phyloP scores from a whole-genome alignment of 2,329 filamentous ascomycete genomes.

The Chrysoporthe cubensis region DNA sequence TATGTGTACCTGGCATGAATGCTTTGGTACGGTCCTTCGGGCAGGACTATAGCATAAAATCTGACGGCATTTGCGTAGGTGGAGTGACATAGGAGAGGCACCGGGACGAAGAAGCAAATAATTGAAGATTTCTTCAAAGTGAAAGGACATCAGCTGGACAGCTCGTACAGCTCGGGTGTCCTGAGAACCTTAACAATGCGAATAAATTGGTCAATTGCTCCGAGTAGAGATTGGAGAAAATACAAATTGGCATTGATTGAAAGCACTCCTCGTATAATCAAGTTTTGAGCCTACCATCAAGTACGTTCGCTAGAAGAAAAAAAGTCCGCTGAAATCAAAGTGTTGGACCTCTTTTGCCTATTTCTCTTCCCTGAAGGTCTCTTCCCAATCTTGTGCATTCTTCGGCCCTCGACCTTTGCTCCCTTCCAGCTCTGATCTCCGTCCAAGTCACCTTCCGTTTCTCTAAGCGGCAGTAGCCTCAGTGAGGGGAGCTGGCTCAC shows the following conservation, averaged over 20 bases:
- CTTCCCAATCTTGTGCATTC: neutral
- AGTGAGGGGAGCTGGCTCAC: slow-evolving; percentile 63
- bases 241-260: neutral
- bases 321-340: neutral
- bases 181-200: neutral
- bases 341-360: too few relatives aligned
- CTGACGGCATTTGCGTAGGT: slow-evolving; percentile 3
- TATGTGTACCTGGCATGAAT: too few relatives aligned
- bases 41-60: slow-evolving; percentile 8
- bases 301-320: neutral
- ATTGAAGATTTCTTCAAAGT: neutral
- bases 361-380: neutral
- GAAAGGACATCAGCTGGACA: neutral
- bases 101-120: too few relatives aligned
- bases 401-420: neutral
- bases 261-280: neutral
- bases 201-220: neutral
- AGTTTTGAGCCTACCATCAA: neutral
- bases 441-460: neutral
- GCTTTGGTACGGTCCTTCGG: too few relatives aligned
- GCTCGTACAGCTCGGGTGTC: neutral
- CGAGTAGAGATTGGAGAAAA: neutral
- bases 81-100: neutral
- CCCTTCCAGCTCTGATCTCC: neutral
- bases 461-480: slow-evolving; percentile 42